A percentile compares a stretch with the other conserved stretches of the same genome.
These are phyloP conservation scores for Penicillium silybi DNA, from an alignment of 495 filamentous ascomycete species.

Conservation along the genomic window DNA sequence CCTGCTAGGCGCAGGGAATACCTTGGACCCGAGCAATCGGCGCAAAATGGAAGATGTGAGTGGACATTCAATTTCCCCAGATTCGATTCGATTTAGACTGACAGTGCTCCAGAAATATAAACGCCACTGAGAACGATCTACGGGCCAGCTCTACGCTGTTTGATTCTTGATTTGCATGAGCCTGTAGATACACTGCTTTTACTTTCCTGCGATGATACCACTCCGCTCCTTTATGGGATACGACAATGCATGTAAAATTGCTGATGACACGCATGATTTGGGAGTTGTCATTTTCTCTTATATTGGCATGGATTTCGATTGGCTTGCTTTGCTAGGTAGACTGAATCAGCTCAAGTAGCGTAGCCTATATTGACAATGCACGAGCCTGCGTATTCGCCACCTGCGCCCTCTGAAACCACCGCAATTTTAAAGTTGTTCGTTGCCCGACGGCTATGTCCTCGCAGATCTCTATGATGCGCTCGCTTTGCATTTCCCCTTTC, in stretches of 20 bases:
- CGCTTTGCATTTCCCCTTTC: not conserved
- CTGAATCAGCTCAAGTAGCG: not conserved
- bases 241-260: conserved; percentile 7
- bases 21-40: conserved; percentile 78
- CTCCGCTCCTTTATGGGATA: not conserved
- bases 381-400: not conserved
- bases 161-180: not conserved
- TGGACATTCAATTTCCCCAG: not conserved
- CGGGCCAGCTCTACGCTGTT: not conserved
- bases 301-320: not conserved
- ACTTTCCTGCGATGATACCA: conserved; percentile 15
- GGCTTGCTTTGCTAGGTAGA: not conserved
- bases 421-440: not conserved
- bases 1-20: conserved; percentile 88
- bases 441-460: not conserved
- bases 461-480: not conserved
- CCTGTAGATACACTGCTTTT: conserved; percentile 9
- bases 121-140: conserved; percentile 26
- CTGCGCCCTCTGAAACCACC: not conserved
- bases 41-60: conserved; percentile 86
- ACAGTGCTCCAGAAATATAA: conserved; percentile 38
- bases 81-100: conserved; percentile 4
- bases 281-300: not conserved
- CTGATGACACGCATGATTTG: conserved; percentile 2
- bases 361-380: no score